Base-by-base conservation (phyloP, 257 asterid genomes). In the Gentiana straminea region DNA sequence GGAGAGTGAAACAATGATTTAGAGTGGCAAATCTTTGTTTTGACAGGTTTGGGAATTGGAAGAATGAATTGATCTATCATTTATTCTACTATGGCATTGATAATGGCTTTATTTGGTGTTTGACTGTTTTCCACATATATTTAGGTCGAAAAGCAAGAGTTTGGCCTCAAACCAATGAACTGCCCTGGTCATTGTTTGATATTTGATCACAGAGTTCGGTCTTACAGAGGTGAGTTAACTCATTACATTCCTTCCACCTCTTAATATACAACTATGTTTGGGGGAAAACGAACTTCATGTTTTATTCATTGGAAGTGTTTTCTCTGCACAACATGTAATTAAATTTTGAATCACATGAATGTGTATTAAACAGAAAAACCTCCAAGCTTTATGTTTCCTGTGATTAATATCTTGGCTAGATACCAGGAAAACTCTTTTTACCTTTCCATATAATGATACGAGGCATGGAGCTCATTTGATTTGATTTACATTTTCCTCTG, bases 101-200 rank as follows among this genome's bases (percentile, higher is more conserved):
- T 24, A 37, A 37, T 47, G 8, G 12, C 12, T 33, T n/a, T 1
- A 36, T 12, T 10, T 34, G 37, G 33, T 13, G 15, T 41, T n/a
- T n/a, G n/a, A n/a, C n/a, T n/a, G n/a, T n/a, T 41, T 41, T 41
- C 37, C 44, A 3, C 33, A 36, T 63, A 38, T 63, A 55, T 51
- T 73, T 84, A 92, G 99, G 77, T 92, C 37, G 99, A 92, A 72
- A 84, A 86, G 62, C 99, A 86, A 77, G 94, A 92, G 65, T 92
- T 88, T 67, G 97, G 99, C 55, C 86, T 92, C 68, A 88, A 92
- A 83, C 99, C 99, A 58, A 92, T 92, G 99, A 92, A 92, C 70
- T 92, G 97, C 71, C 97, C 99, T 15, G 99, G 99, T 61, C 99
- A 92, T 67, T 92, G 99, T 72, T 81, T 92, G 72, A 88, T 92